Evolutionary conservation across 2,329 filamentous ascomycete species (phyloP), one percentile per base, ranked within the genome.

Genomic region (Fusarium buxicola): DNA sequence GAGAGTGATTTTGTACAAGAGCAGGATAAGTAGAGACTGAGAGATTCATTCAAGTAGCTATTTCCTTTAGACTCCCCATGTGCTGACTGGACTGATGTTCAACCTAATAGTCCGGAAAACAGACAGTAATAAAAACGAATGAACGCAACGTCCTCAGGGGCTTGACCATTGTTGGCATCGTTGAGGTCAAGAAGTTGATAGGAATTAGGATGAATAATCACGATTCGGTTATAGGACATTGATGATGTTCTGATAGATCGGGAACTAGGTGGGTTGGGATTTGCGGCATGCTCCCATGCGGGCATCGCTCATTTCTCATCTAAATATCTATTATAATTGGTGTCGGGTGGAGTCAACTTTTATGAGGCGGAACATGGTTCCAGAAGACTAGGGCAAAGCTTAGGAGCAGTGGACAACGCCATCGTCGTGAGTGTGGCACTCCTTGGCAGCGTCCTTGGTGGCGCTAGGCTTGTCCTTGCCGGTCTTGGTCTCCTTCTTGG

Each of bases 381-480:
- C 32, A 27, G 7, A 10, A 24, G 45, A 5, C 27, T 36, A 24
- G 16, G 46, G 12, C 15, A 3, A 4, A 1, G 2, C 16, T 38
- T 47, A 71, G 44, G 62, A 63, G 61, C 74, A 75, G 70, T 75
- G 74, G 8, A 71, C 73, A 73, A 25, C 82, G 77, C 57, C 79
- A 73, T 45, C 80, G 15, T 72, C 75, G 55, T 79, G 83, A 16
- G 77, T 80, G 27, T 76, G 77, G 36, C 76, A 76, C 28, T 77
- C 88, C 25, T 63, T 63, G 2, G 63, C 53, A 8, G 46, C 45
- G 12, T 47, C 41, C 21, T 35, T 36, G 8, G 50, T 58, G 18
- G 35, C 45, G 7, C 32, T 51, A 0, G 45, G 31, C 38, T 52
- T 41, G 68, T 46, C 86, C 86, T 50, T 58, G 6, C 40, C 60